Evolutionary conservation across 164 flowering plant genomes (phyloP).

Genomic region (Nelumbo lutea): DNA sequence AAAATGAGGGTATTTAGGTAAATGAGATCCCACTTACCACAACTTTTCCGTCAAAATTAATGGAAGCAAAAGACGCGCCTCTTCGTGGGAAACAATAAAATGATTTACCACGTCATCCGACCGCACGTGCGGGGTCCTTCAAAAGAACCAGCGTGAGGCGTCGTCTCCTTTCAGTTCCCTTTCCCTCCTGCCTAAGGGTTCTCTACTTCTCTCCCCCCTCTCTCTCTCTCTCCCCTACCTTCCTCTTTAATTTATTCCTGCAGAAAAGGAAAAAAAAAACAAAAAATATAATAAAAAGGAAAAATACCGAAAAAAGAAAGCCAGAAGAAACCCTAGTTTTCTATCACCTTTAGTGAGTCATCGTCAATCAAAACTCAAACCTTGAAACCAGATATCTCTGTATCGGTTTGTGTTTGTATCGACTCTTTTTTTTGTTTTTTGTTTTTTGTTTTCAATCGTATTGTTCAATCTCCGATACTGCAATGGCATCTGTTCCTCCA

Average conservation of each 20-base stretch:
- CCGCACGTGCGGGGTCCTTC: neutral
- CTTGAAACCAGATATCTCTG: neutral
- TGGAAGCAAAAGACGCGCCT: neutral
- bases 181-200: neutral
- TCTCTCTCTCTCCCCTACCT: neutral
- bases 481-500: conserved; percentile 13
- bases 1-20: neutral
- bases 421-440: neutral
- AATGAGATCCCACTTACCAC: neutral
- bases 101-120: neutral
- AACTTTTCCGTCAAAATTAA: neutral
- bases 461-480: neutral
- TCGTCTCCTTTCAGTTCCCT: neutral
- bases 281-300: neutral
- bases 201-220: neutral
- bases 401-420: neutral
- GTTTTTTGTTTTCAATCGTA: neutral
- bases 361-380: neutral
- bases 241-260: too few species aligned
- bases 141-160: neutral
- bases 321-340: neutral
- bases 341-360: neutral
- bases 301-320: conserved; percentile 4
- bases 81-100: neutral
- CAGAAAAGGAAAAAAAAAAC: neutral